These are phyloP conservation scores for Apiospora saccharicola DNA, from an alignment of 2,329 filamentous ascomycete species.

Conservation along the genomic window DNA sequence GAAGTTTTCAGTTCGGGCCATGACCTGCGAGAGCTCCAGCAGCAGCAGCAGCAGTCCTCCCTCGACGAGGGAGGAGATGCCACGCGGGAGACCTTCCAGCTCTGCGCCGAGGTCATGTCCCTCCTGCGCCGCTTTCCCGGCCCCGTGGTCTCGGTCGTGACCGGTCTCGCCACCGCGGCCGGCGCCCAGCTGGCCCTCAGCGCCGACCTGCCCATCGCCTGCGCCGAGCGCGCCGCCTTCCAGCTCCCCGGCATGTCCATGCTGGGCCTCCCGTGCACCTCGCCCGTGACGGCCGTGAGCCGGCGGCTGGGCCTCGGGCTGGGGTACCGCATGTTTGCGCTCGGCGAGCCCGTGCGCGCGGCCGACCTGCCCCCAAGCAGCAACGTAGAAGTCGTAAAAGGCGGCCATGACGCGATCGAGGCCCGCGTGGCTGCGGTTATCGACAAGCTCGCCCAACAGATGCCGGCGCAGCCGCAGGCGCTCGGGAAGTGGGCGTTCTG, in stretches of 20 bases:
- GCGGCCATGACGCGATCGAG: conserved; percentile 34
- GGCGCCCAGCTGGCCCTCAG: conserved; percentile 45
- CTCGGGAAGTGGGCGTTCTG: conserved; percentile 47
- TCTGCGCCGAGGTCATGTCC: conserved; percentile 43
- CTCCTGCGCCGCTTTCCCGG: conserved; percentile 43
- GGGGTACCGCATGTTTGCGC: conserved; percentile 41
- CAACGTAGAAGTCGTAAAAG: conserved; percentile 37
- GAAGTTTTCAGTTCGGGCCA: conserved; percentile 44
- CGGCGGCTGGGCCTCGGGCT: conserved; percentile 36
- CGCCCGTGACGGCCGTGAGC: conserved; percentile 39
- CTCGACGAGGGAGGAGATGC: conserved; percentile 21
- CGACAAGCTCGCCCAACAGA: conserved; percentile 31
- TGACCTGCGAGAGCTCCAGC: conserved; percentile 40
- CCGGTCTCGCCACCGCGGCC: conserved; percentile 43
- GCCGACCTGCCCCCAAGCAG: conserved; percentile 31
- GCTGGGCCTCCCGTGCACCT: conserved; percentile 44
- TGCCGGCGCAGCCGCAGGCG: conserved; percentile 41
- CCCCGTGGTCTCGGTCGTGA: conserved; percentile 41
- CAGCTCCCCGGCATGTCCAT: conserved; percentile 39
- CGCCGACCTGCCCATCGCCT: conserved; percentile 40
- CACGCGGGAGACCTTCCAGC: conserved; percentile 35
- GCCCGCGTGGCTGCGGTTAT: conserved; percentile 37
- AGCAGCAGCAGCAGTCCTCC: conserved; percentile 25
- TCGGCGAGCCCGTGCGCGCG: conserved; percentile 38
- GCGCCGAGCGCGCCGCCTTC: conserved; percentile 33